Percentiles rank a stretch among this genome's conserved stretches.
Evolutionary conservation across 2,329 filamentous ascomycete species (phyloP).

Genomic region (Fusarium miscanthi): DNA sequence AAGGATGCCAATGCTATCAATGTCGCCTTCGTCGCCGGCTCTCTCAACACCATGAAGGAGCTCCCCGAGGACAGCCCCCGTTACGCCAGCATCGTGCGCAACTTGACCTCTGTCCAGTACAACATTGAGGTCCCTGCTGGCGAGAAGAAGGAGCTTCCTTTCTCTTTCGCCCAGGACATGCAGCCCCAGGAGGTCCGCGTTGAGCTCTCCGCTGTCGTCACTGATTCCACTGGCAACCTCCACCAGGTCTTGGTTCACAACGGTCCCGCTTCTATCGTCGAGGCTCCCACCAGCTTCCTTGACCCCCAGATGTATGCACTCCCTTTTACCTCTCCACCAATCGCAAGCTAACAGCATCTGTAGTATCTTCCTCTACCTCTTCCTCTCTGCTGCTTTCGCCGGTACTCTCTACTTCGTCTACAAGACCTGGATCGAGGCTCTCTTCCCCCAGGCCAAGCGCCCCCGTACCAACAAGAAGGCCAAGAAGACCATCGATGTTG

Average conservation of each 20-base stretch:
- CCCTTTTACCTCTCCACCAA: neutral
- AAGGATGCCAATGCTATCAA: conserved; percentile 80
- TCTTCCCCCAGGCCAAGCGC: conserved; percentile 92
- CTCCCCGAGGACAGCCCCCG: conserved; percentile 59
- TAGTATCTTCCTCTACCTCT: conserved; percentile 97
- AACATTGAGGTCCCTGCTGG: conserved; percentile 79
- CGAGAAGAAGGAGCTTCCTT: conserved; percentile 80
- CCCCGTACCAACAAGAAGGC: conserved; percentile 68
- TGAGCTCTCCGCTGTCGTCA: conserved; percentile 79
- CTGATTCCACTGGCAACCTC: conserved; percentile 72
- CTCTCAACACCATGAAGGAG: conserved; percentile 69
- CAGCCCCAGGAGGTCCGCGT: conserved; percentile 89
- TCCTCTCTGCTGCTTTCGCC: conserved; percentile 81
- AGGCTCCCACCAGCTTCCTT: conserved; percentile 89
- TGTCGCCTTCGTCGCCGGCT: conserved; percentile 81
- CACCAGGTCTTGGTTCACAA: conserved; percentile 86
- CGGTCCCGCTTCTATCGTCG: conserved; percentile 85
- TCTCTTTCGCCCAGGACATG: conserved; percentile 89
- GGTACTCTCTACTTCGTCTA: conserved; percentile 96
- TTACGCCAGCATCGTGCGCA: conserved; percentile 75
- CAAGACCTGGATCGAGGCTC: conserved; percentile 95
- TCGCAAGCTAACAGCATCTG: conserved; percentile 44
- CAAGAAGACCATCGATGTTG: conserved; percentile 74
- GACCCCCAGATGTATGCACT: conserved; percentile 92
- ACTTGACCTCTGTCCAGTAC: conserved; percentile 83